These are phyloP conservation scores for Lantana camara DNA, from an alignment of 257 asterid genomes.

Conservation along the genomic window DNA sequence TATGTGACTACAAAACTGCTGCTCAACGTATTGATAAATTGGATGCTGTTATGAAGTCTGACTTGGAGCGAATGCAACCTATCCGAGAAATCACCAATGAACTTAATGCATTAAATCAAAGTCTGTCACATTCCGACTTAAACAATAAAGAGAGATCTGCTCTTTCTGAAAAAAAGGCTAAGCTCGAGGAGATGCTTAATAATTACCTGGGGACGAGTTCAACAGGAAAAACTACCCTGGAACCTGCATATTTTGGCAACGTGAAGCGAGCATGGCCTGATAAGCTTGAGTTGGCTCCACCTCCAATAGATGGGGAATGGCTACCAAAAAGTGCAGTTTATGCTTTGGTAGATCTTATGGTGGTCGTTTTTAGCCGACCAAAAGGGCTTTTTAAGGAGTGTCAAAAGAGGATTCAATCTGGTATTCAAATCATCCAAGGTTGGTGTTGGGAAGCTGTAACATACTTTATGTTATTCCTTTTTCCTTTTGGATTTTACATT, in stretches of 20 bases:
- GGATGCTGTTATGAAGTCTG: slow-evolving; percentile 87
- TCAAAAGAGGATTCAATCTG: slow-evolving; percentile 84
- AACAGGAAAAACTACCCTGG: slow-evolving; percentile 61
- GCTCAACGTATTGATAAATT: slow-evolving; percentile 76
- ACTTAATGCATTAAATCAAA: slow-evolving; percentile 61
- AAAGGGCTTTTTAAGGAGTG: slow-evolving; percentile 90
- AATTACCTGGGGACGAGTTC: slow-evolving; percentile 47
- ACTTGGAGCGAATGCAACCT: slow-evolving; percentile 67
- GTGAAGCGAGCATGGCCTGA: slow-evolving; percentile 75
- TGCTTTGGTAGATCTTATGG: slow-evolving; percentile 89
- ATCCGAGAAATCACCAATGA: slow-evolving; percentile 67
- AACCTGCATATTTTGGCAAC: slow-evolving; percentile 92
- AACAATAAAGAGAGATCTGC: slow-evolving; percentile 68
- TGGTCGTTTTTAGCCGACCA: slow-evolving; percentile 87
- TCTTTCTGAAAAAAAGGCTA: slow-evolving; percentile 60
- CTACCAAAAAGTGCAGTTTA: slow-evolving; percentile 94
- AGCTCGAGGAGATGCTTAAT: slow-evolving; percentile 69
- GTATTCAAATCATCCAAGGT: slow-evolving; percentile 80
- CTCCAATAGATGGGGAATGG: slow-evolving; percentile 99
- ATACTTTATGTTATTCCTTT: slow-evolving; percentile 16
- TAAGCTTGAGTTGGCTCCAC: slow-evolving; percentile 87
- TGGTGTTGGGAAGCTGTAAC: slow-evolving; percentile 30
- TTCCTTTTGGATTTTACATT: slow-evolving; percentile 14
- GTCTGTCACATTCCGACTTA: slow-evolving; percentile 64
- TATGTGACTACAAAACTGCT: slow-evolving; percentile 93